Percentiles rank a stretch among this genome's conserved stretches.
These are phyloP conservation scores for Dactylonectria estremocensis DNA, from an alignment of 2,329 filamentous ascomycete species.

Conservation along the genomic window DNA sequence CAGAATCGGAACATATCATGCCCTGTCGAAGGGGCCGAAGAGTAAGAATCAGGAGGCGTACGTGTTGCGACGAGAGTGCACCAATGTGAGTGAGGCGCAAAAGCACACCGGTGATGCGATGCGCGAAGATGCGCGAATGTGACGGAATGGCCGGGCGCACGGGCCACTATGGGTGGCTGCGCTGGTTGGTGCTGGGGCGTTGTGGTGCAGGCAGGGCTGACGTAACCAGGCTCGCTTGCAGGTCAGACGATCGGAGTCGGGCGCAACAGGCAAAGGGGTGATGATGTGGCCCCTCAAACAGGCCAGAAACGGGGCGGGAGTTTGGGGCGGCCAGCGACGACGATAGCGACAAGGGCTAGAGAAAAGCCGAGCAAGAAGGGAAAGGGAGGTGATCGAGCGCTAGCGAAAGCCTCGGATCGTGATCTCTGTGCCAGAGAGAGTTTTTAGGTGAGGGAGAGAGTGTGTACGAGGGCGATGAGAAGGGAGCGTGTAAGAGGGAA, in stretches of 20 bases:
- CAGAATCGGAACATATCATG: constrained; percentile 75
- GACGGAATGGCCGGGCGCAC: constrained; percentile 37
- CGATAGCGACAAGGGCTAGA: constrained; percentile 43
- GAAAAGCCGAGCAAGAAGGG: constrained; percentile 40
- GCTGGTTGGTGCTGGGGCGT: constrained; percentile 20
- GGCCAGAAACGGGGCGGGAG: constrained; percentile 44
- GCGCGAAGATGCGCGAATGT: constrained; percentile 30
- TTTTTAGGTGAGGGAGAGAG: constrained; percentile 43
- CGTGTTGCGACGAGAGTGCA: constrained; percentile 39
- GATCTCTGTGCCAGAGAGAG: constrained; percentile 40
- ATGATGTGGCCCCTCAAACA: constrained; percentile 54
- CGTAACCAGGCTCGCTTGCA: constrained; percentile 49
- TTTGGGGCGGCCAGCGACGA: constrained; percentile 44
- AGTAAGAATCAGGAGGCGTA: constrained; percentile 15
- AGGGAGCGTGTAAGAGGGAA: constrained; percentile 48
- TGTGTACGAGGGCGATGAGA: constrained; percentile 46
- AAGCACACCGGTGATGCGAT: constrained; percentile 40
- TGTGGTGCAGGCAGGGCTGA: constrained; percentile 50
- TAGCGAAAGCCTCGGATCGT: constrained; percentile 63
- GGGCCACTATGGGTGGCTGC: constrained; percentile 17
- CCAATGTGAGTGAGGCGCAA: constrained; percentile 31
- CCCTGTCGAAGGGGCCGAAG: constrained; percentile 48
- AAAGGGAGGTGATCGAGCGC: constrained; percentile 58
- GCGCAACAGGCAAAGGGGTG: constrained; percentile 46
- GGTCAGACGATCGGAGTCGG: constrained; percentile 49